Evolutionary conservation across 352 stramenopile genomes (phyloP).

Genomic region (Globisporangium paddicum): DNA sequence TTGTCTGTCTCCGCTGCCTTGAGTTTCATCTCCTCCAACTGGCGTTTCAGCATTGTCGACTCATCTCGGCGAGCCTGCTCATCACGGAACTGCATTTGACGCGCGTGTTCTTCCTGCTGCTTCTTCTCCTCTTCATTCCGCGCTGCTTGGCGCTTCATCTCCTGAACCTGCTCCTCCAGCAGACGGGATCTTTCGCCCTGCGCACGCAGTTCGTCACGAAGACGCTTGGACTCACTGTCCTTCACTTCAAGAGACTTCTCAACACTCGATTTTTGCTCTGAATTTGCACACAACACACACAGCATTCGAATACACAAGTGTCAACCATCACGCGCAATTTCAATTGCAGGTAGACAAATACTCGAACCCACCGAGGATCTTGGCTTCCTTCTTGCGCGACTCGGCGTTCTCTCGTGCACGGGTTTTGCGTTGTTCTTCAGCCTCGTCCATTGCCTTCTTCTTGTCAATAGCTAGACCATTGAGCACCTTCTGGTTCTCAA

Average conservation of each 20-base stretch:
- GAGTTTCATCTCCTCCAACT: constrained; percentile 57
- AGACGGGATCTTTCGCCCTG: constrained; percentile 54
- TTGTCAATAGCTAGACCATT: constrained; percentile 69
- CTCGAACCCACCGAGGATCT: constrained; percentile 47
- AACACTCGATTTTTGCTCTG: constrained; percentile 54
- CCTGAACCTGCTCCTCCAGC: constrained; percentile 49
- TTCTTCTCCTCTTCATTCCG: constrained; percentile 42
- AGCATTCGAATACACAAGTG: background rate
- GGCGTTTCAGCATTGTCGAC: constrained; percentile 28
- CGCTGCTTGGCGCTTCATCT: constrained; percentile 39
- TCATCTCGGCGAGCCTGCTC: constrained; percentile 39
- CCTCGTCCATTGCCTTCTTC: constrained; percentile 47
- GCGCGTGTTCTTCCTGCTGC: constrained; percentile 28
- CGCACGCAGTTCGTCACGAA: constrained; percentile 55
- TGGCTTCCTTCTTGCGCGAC: constrained; percentile 47
- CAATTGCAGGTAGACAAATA: background rate
- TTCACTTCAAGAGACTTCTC: constrained; percentile 62
- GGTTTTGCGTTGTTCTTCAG: constrained; percentile 51
- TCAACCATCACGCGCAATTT: background rate
- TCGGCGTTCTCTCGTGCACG: constrained; percentile 49
- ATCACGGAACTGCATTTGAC: constrained; percentile 30
- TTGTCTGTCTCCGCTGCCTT: constrained; percentile 25
- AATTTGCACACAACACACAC: background rate
- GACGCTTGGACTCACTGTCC: constrained; percentile 58
- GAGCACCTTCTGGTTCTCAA: constrained; percentile 74